These are phyloP conservation scores for Fusarium sp. DNA, from an alignment of 2,329 filamentous ascomycete species.

Conservation along the genomic window DNA sequence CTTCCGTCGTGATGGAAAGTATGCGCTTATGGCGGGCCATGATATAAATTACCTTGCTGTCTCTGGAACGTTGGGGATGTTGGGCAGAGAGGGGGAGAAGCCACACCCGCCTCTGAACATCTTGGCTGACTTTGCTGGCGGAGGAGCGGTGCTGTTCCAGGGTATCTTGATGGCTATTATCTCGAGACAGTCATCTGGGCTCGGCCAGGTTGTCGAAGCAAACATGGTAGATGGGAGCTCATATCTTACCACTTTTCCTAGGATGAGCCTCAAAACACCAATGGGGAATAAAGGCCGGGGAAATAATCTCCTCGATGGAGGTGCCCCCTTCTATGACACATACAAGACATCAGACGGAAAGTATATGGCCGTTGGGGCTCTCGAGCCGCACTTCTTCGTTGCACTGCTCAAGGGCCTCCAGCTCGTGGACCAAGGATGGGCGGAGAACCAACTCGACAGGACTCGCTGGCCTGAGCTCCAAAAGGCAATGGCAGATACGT, in stretches of 20 bases:
- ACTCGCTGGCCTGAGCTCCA: slow-evolving; percentile 77
- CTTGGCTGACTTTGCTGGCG: slow-evolving; percentile 91
- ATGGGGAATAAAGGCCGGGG: slow-evolving; percentile 76
- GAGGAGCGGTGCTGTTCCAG: slow-evolving; percentile 83
- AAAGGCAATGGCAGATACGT: slow-evolving; percentile 70
- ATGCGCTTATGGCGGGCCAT: slow-evolving; percentile 89
- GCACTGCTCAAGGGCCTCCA: slow-evolving; percentile 76
- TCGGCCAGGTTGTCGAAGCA: slow-evolving; percentile 90
- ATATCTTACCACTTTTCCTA: slow-evolving; percentile 83
- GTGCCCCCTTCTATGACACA: slow-evolving; percentile 88
- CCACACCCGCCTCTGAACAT: slow-evolving; percentile 88
- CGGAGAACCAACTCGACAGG: slow-evolving; percentile 69
- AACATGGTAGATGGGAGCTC: slow-evolving; percentile 95
- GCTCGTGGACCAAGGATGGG: slow-evolving; percentile 65
- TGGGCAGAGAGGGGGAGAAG: slow-evolving; percentile 77
- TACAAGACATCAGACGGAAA: slow-evolving; percentile 85
- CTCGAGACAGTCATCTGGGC: slow-evolving; percentile 71
- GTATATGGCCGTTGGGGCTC: slow-evolving; percentile 88
- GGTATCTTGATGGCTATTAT: slow-evolving; percentile 86
- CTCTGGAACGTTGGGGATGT: slow-evolving; percentile 80
- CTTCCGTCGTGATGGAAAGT: slow-evolving; percentile 88
- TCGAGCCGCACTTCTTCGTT: slow-evolving; percentile 88
- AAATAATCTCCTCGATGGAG: slow-evolving; percentile 84
- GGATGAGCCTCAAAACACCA: slow-evolving; percentile 73
- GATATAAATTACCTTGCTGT: slow-evolving; percentile 98